Evolutionary conservation across 2,329 filamentous ascomycete species (phyloP).

Genomic region (Fusarium mundagurra): DNA sequence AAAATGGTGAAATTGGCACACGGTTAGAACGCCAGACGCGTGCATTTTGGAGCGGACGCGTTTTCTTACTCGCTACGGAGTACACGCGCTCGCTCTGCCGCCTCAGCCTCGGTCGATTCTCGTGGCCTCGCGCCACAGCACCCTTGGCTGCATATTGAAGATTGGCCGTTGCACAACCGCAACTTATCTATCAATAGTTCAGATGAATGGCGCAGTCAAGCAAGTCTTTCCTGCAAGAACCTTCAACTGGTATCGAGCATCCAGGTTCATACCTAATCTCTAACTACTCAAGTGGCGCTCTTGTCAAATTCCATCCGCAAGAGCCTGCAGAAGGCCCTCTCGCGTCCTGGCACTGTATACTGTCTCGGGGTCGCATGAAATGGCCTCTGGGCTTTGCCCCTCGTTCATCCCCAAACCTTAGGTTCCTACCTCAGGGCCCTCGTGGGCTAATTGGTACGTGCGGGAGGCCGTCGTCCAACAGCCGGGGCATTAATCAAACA

Average conservation of each 20-base stretch:
- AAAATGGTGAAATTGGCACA: constrained; percentile 17
- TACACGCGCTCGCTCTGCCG: constrained; percentile 16
- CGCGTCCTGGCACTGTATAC: constrained; percentile 24
- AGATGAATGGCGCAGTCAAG: constrained; percentile 4
- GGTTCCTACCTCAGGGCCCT: constrained; percentile 25
- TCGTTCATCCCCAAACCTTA: constrained; percentile 25
- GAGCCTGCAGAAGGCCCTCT: constrained; percentile 15
- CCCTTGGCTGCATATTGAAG: neutral
- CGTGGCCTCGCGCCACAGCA: constrained; percentile 29
- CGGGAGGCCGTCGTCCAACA: constrained; percentile 40
- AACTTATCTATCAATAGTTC: constrained; percentile 12
- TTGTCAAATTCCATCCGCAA: constrained; percentile 17
- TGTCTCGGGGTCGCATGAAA: constrained; percentile 41
- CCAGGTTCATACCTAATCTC: neutral
- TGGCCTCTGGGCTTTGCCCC: constrained; percentile 35
- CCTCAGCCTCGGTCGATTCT: constrained; percentile 24
- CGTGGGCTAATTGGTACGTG: constrained; percentile 32
- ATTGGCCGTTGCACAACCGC: neutral
- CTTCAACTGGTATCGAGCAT: neutral
- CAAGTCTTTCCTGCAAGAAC: neutral
- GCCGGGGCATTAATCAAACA: constrained; percentile 41
- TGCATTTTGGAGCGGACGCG: constrained; percentile 16
- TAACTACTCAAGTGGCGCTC: constrained; percentile 24
- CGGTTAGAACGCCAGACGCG: constrained; percentile 15
- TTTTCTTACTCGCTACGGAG: constrained; percentile 11